These are phyloP conservation scores for Onygena corvina DNA, from an alignment of 2,329 filamentous ascomycete species.

Conservation along the genomic window DNA sequence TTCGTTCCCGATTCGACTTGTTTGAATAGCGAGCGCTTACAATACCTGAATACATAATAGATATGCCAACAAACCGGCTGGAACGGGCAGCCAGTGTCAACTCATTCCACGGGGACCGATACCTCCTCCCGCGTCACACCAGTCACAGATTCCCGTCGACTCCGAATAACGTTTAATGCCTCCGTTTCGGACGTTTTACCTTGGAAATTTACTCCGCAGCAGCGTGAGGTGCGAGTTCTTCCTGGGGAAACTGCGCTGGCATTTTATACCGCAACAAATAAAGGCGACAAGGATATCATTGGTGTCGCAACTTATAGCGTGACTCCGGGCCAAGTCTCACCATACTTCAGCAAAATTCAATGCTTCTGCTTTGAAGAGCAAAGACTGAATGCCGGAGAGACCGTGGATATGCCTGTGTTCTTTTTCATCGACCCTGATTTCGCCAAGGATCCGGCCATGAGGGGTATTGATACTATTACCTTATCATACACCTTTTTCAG, in stretches of 20 bases:
- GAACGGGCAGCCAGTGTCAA: conserved; percentile 84
- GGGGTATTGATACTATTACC: conserved; percentile 85
- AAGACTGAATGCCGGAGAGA: conserved; percentile 84
- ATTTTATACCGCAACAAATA: conserved; percentile 95
- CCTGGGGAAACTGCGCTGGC: conserved; percentile 94
- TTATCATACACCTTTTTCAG: conserved; percentile 98
- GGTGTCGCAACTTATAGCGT: conserved; percentile 97
- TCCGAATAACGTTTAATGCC: conserved; percentile 91
- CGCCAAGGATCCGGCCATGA: conserved; percentile 84
- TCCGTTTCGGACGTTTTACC: conserved; percentile 90
- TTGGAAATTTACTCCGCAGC: conserved; percentile 95
- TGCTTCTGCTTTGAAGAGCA: conserved; percentile 99
- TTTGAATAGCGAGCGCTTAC: not conserved
- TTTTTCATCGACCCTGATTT: conserved; percentile 98
- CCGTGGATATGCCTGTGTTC: conserved; percentile 98
- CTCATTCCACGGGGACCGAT: conserved; percentile 55
- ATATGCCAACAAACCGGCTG: conserved; percentile 52
- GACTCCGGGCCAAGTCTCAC: conserved; percentile 85
- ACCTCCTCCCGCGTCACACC: conserved; percentile 67
- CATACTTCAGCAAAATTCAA: conserved; percentile 98
- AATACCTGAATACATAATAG: conserved; percentile 20
- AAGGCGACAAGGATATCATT: conserved; percentile 82
- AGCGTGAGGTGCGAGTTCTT: conserved; percentile 87
- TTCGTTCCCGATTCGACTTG: conserved; percentile 2
- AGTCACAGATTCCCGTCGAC: conserved; percentile 65